Conservation (phyloP, 2,329 filamentous ascomycete species). For the Apiospora malaysiana region DNA sequence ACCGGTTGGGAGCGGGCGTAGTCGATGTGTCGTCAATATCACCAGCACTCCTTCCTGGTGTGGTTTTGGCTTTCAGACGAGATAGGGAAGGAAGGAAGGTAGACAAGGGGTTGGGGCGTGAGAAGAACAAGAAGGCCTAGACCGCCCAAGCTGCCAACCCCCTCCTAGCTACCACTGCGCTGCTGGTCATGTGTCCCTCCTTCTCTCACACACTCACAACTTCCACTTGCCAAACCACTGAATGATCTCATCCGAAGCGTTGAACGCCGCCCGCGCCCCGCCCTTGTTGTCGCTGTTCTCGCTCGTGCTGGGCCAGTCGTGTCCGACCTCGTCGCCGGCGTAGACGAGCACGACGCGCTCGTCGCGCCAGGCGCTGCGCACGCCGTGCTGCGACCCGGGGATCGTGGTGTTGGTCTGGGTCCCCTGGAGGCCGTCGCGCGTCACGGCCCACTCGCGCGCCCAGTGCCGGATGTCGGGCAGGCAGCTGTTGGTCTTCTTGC, state of each 20-base stretch:
- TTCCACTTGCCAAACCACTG: slow-evolving; percentile 22
- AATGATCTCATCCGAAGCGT: slow-evolving; percentile 23
- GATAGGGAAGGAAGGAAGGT: no score
- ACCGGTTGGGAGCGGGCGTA: no score
- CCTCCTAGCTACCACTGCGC: no score
- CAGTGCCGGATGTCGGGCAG: slow-evolving; percentile 48
- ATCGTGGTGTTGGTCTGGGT: slow-evolving; percentile 14
- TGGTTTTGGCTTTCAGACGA: no score
- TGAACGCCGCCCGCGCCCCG: slow-evolving; percentile 16
- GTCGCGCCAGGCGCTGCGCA: slow-evolving; percentile 12
- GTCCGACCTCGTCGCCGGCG: slow-evolving; percentile 24
- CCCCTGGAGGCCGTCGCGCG: slow-evolving; percentile 32
- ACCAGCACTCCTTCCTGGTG: no score
- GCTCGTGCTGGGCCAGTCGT: slow-evolving; percentile 25
- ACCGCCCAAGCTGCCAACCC: no score
- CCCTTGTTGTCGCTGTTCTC: slow-evolving; percentile 23
- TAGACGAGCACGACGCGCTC: slow-evolving; percentile 25
- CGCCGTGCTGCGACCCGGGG: slow-evolving; percentile 15
- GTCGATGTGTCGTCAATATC: no score
- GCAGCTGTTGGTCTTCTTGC: slow-evolving; percentile 41
- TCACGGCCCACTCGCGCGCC: slow-evolving; percentile 41
- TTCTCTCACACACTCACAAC: background rate
- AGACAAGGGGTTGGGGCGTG: no score
- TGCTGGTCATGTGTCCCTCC: no score
- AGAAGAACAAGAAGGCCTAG: no score